Conservation (phyloP, 2,329 filamentous ascomycete genomes). For the Myrmaecium sp. region DNA sequence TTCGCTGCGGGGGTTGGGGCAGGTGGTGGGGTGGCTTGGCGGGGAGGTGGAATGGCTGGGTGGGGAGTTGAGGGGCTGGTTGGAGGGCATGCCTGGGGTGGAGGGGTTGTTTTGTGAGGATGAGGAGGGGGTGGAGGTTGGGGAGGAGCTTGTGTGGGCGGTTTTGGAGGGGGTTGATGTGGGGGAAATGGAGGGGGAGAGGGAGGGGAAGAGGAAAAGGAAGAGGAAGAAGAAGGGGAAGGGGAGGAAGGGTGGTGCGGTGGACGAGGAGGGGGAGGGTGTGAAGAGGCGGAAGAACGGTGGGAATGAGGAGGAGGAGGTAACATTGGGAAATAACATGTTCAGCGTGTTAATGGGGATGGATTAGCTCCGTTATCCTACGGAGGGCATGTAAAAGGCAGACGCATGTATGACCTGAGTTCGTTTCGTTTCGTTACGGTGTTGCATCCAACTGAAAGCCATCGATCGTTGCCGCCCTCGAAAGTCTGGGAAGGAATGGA, state of each 20-base stretch:
- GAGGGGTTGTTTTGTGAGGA: background rate
- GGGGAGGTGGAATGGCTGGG: background rate
- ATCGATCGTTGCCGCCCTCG: too few relatives aligned
- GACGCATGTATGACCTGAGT: too few relatives aligned
- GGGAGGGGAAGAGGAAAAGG: constrained; percentile 23
- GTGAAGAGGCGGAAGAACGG: background rate
- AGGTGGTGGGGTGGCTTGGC: background rate
- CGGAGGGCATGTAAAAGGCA: too few relatives aligned
- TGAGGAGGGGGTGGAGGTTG: background rate
- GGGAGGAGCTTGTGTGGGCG: background rate
- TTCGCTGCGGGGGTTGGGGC: constrained; percentile 2
- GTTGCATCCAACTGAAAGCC: too few relatives aligned
- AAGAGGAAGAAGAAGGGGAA: constrained; percentile 31
- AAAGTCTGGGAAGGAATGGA: too few relatives aligned
- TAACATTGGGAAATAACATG: constrained; percentile 1
- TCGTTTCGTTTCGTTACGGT: too few relatives aligned
- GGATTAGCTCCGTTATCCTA: too few relatives aligned
- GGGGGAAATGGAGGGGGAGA: too few relatives aligned
- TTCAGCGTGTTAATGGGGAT: background rate
- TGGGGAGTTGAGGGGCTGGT: background rate
- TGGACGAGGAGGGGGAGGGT: constrained; percentile 1
- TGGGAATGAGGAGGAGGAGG: too few relatives aligned
- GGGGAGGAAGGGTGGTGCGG: constrained; percentile 20
- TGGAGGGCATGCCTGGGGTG: background rate
- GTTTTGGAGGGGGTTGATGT: constrained; percentile 9